These are phyloP conservation scores for Phaeotremella fagi DNA, from an alignment of 768 basidiomycete species.

Conservation along the genomic window DNA sequence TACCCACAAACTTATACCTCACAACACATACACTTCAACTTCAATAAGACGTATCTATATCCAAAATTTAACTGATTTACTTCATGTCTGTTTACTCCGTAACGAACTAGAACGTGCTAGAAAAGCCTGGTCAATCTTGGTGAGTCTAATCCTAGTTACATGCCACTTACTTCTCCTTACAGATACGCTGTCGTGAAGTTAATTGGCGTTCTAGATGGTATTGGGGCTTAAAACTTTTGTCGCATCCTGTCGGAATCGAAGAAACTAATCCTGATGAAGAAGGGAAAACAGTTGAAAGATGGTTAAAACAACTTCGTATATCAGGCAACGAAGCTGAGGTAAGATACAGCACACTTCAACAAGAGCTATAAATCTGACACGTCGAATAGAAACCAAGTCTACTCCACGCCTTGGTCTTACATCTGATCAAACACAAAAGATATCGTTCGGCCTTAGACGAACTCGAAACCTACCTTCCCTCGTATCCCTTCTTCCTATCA, in stretches of 20 bases:
- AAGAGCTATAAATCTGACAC: constrained; percentile 2
- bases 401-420: constrained; percentile 68
- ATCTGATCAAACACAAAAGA: constrained; percentile 58
- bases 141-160: constrained; percentile 12
- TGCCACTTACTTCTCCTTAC: not conserved
- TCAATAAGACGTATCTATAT: constrained; percentile 39
- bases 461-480: constrained; percentile 82
- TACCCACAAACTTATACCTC: constrained; percentile 4
- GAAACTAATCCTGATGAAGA: constrained; percentile 6
- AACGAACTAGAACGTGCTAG: constrained; percentile 32
- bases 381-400: constrained; percentile 65
- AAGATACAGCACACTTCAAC: constrained; percentile 7
- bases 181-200: constrained; percentile 47
- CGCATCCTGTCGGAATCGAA: not conserved
- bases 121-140: constrained; percentile 45
- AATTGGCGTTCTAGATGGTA: constrained; percentile 45
- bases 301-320: constrained; percentile 30
- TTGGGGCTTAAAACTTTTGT: constrained; percentile 40
- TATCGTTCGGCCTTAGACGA: constrained; percentile 74
- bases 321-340: constrained; percentile 35
- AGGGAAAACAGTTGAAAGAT: constrained; percentile 28
- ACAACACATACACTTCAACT: constrained; percentile 2
- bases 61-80: constrained; percentile 41
- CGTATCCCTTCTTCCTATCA: constrained; percentile 81
- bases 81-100: constrained; percentile 37